These are phyloP conservation scores for Trichoderma pleuroti DNA, from an alignment of 2,329 filamentous ascomycete species.

Conservation along the genomic window DNA sequence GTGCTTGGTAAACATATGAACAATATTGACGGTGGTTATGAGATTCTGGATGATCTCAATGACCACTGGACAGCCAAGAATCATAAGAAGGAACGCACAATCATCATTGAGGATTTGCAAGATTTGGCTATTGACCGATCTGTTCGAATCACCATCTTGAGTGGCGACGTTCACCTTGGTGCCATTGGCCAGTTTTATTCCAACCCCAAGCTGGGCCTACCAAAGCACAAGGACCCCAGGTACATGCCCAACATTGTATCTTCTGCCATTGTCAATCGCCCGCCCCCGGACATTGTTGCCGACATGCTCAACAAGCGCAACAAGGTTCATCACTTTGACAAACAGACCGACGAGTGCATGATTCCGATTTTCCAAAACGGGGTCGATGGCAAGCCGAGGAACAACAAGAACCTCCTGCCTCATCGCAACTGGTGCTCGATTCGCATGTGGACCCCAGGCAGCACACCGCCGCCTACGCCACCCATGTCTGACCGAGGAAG, in stretches of 20 bases:
- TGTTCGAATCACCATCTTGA: constrained; percentile 84
- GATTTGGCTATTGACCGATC: constrained; percentile 91
- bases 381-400: constrained; percentile 82
- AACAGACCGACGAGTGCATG: constrained; percentile 89
- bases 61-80: constrained; percentile 97
- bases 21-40: constrained; percentile 85
- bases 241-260: constrained; percentile 97
- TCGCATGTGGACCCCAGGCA: constrained; percentile 73
- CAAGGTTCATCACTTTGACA: constrained; percentile 69
- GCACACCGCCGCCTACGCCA: constrained; percentile 69
- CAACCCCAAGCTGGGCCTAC: constrained; percentile 71
- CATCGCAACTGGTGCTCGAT: constrained; percentile 97
- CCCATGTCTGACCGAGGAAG: constrained; percentile 47
- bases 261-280: constrained; percentile 89
- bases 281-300: constrained; percentile 80
- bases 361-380: constrained; percentile 88
- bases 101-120: constrained; percentile 86
- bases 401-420: constrained; percentile 85
- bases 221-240: constrained; percentile 87
- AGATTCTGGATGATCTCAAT: constrained; percentile 87
- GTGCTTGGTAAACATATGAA: constrained; percentile 78
- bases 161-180: constrained; percentile 90
- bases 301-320: constrained; percentile 93
- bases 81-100: constrained; percentile 85
- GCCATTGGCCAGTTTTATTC: constrained; percentile 95